Conservation (phyloP, 306 rosid species). For the Fragaria iinumae region DNA sequence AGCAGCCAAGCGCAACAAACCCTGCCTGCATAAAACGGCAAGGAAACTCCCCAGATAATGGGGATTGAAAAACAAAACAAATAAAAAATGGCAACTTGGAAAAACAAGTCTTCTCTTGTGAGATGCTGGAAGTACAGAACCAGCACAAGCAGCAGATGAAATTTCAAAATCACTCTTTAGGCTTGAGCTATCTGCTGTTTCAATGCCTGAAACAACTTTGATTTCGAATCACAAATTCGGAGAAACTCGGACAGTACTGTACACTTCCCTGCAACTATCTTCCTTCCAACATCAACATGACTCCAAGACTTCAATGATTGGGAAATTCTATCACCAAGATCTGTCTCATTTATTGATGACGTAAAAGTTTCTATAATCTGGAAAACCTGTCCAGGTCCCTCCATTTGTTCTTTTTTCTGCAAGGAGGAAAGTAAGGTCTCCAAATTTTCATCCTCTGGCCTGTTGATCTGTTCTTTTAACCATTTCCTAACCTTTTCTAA, state of each 20-base stretch:
- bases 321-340: constrained; percentile 58
- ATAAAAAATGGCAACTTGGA: not conserved
- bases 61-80: not conserved
- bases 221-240: constrained; percentile 62
- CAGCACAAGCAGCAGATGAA: constrained; percentile 1
- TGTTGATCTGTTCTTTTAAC: constrained; percentile 53
- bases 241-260: constrained; percentile 52
- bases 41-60: constrained; percentile 2
- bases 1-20: constrained; percentile 1
- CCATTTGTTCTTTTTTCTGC: constrained; percentile 41
- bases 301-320: constrained; percentile 74
- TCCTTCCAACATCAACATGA: constrained; percentile 66
- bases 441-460: constrained; percentile 56
- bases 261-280: constrained; percentile 64
- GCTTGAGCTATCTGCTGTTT: constrained; percentile 67
- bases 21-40: not conserved
- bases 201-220: constrained; percentile 49
- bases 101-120: not conserved
- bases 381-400: constrained; percentile 74
- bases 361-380: constrained; percentile 44
- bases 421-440: constrained; percentile 53
- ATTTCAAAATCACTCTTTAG: constrained; percentile 34
- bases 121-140: constrained; percentile 10
- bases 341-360: constrained; percentile 41
- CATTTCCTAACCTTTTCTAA: constrained; percentile 62